Evolutionary conservation across 768 basidiomycete genomes (phyloP).

Genomic region (Hygrophorus pudorinus): DNA sequence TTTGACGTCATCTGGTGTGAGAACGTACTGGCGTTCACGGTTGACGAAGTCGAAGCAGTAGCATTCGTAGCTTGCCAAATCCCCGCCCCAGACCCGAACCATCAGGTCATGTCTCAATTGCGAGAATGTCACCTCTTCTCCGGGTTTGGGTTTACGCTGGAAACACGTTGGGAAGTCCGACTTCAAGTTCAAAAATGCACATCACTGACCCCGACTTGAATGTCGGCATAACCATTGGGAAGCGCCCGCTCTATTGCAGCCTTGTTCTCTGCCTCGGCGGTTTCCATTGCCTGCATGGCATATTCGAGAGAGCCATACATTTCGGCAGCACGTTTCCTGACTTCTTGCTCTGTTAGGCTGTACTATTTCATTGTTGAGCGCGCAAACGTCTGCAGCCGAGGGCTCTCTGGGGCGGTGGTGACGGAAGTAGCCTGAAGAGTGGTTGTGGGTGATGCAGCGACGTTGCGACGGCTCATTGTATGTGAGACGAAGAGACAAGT

Average conservation of each 20-base stretch:
- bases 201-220: slow-evolving; percentile 8
- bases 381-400: slow-evolving; percentile 4
- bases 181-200: slow-evolving; percentile 5
- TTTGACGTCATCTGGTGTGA: slow-evolving; percentile 11
- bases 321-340: slow-evolving; percentile 6
- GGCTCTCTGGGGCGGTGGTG: slow-evolving; percentile 5
- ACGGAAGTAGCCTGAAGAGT: slow-evolving; percentile 1
- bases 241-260: slow-evolving; percentile 6
- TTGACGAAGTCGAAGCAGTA: slow-evolving; percentile 12
- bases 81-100: slow-evolving; percentile 11
- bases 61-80: slow-evolving; percentile 6
- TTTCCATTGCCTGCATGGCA: slow-evolving; percentile 7
- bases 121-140: slow-evolving; percentile 10
- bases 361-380: slow-evolving; percentile 5
- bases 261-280: slow-evolving; percentile 6
- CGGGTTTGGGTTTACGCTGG: slow-evolving; percentile 7
- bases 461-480: too few relatives aligned
- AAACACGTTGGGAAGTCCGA: slow-evolving; percentile 1
- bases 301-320: slow-evolving; percentile 7
- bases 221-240: slow-evolving; percentile 5
- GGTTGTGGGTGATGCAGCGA: too few relatives aligned
- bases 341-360: slow-evolving; percentile 7
- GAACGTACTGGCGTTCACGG: slow-evolving; percentile 10
- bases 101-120: slow-evolving; percentile 10
- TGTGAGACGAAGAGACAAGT: too few relatives aligned